Conservation (phyloP, 805 yeast genomes). For the Phaffomyces thermotolerans region DNA sequence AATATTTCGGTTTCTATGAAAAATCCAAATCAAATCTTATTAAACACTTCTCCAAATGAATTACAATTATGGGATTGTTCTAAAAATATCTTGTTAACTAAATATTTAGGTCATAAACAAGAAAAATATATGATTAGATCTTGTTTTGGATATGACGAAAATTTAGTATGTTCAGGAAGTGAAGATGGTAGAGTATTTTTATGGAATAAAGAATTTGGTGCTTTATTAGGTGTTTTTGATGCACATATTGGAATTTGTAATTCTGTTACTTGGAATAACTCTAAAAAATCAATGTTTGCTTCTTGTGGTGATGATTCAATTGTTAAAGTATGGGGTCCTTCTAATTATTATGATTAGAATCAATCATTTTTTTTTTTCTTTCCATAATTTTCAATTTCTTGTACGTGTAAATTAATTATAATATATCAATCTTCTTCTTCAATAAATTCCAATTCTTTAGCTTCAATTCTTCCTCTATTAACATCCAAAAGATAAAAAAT, state of each 20-base stretch:
- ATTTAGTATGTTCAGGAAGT: slow-evolving; percentile 70
- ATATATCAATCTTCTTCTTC: slow-evolving; percentile 10
- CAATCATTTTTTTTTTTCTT: no score
- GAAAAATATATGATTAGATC: slow-evolving; percentile 65
- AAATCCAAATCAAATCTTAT: slow-evolving; percentile 48
- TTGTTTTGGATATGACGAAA: slow-evolving; percentile 66
- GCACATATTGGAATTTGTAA: slow-evolving; percentile 63
- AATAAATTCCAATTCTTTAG: slow-evolving; percentile 31
- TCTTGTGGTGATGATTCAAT: slow-evolving; percentile 79
- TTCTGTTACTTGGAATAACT: slow-evolving; percentile 69
- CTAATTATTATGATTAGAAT: neutral
- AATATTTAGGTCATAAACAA: slow-evolving; percentile 68
- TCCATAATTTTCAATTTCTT: no score
- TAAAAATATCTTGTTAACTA: slow-evolving; percentile 49
- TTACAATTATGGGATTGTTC: slow-evolving; percentile 75
- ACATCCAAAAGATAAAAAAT: slow-evolving; percentile 49
- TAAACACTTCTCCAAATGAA: slow-evolving; percentile 69
- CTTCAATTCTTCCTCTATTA: slow-evolving; percentile 54
- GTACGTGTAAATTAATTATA: neutral
- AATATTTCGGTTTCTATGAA: slow-evolving; percentile 50
- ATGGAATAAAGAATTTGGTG: slow-evolving; percentile 72
- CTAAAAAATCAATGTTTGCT: slow-evolving; percentile 48
- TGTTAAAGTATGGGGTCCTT: slow-evolving; percentile 61
- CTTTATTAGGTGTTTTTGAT: slow-evolving; percentile 46
- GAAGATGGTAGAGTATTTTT: slow-evolving; percentile 74